phyloP scores from a whole-genome alignment of 169 alveolate species.

The Sarcocystis neurona region DNA sequence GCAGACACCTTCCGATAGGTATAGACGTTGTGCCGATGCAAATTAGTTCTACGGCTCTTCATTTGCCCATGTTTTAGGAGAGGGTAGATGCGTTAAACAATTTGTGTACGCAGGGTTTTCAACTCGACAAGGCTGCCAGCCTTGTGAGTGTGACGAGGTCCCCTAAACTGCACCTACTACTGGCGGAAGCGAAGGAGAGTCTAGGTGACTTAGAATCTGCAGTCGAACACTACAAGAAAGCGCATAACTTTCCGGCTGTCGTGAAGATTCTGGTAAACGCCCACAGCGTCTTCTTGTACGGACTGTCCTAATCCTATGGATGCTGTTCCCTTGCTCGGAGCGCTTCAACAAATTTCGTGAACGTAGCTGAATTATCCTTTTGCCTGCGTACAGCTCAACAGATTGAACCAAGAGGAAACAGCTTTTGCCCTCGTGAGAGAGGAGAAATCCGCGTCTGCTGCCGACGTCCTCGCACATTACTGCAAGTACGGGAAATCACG shows the following conservation, averaged over 20 bases:
- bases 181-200: slow-evolving; percentile 23
- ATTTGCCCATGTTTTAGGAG: too few relatives aligned
- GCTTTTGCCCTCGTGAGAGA: background rate
- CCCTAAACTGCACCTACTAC: background rate
- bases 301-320: background rate
- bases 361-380: background rate
- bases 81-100: too few relatives aligned
- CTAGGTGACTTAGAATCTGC: background rate
- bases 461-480: background rate
- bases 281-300: too few relatives aligned
- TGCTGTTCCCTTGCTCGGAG: background rate
- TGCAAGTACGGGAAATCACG: slow-evolving; percentile 39
- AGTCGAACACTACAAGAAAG: background rate
- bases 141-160: background rate
- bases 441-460: background rate
- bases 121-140: background rate
- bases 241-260: background rate
- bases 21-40: too few relatives aligned
- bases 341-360: background rate
- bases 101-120: slow-evolving; percentile 2
- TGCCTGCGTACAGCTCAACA: background rate
- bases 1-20: too few relatives aligned
- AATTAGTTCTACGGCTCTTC: too few relatives aligned
- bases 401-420: background rate
- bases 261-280: background rate